These are phyloP conservation scores for Mrakia blollopis DNA, from an alignment of 768 basidiomycete species.

Conservation along the genomic window DNA sequence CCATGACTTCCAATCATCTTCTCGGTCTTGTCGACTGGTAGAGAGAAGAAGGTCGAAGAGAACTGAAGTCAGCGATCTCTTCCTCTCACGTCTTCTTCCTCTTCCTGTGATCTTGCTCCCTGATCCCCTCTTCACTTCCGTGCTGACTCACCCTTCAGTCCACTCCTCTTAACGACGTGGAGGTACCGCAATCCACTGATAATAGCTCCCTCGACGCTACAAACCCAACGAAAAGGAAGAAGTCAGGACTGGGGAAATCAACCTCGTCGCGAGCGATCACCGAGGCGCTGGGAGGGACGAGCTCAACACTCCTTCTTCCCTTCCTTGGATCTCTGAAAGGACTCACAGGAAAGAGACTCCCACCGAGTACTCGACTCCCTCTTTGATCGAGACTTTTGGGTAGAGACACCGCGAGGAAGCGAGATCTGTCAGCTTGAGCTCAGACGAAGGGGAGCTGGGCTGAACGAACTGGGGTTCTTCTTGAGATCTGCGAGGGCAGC, in stretches of 20 bases:
- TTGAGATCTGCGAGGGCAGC: conserved; percentile 55
- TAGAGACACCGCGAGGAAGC: not conserved
- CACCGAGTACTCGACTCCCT: conserved; percentile 68
- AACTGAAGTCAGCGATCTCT: no score
- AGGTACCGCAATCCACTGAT: conserved; percentile 60
- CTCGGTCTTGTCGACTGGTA: conserved; percentile 79
- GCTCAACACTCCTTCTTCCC: not conserved
- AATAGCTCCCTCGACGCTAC: conserved; percentile 85
- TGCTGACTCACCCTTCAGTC: conserved; percentile 58
- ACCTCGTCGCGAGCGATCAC: not conserved
- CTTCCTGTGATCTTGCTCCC: no score
- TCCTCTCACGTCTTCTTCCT: no score
- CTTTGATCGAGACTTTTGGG: conserved; percentile 29
- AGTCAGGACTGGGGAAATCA: not conserved
- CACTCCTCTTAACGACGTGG: conserved; percentile 77
- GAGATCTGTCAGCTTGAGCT: not conserved
- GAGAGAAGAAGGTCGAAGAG: not conserved
- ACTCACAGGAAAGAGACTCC: conserved; percentile 50
- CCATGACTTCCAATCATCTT: conserved; percentile 94
- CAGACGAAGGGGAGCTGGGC: not conserved
- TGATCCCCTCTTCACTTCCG: not conserved
- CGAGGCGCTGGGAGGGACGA: not conserved
- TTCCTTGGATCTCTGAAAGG: conserved; percentile 57
- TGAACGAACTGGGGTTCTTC: conserved; percentile 57
- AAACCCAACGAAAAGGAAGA: conserved; percentile 73